These are phyloP conservation scores for Asterionellopsis glacialis DNA, from an alignment of 108 stramenopile genomes.

Conservation along the genomic window DNA sequence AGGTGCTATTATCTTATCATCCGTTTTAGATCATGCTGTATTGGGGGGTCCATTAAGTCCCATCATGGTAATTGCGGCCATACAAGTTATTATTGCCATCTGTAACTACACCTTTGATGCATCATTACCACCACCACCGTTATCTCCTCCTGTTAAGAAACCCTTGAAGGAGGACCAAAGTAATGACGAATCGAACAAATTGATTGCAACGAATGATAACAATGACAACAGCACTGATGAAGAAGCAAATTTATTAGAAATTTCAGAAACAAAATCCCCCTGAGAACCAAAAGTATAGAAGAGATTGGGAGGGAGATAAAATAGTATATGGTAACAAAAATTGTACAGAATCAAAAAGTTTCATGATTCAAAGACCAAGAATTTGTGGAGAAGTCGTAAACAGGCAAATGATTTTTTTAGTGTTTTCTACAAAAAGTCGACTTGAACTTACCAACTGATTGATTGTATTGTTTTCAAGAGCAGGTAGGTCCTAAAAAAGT, in stretches of 20 bases:
- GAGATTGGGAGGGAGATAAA: too few species aligned
- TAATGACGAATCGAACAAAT: not conserved
- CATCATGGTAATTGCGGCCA: slow-evolving; percentile 73
- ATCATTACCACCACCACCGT: slow-evolving; percentile 26
- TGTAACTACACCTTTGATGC: slow-evolving; percentile 82
- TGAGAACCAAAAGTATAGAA: too few species aligned
- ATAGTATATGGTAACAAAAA: too few species aligned
- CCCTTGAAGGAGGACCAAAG: not conserved
- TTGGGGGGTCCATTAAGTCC: slow-evolving; percentile 73
- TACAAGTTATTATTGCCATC: slow-evolving; percentile 75
- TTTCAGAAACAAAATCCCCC: too few species aligned
- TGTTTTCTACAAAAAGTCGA: too few species aligned
- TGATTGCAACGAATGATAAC: not conserved
- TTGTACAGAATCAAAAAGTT: too few species aligned
- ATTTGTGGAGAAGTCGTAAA: too few species aligned
- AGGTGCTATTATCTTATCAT: slow-evolving; percentile 75
- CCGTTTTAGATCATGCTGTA: slow-evolving; percentile 57
- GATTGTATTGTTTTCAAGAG: too few species aligned
- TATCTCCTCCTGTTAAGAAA: slow-evolving; percentile 5
- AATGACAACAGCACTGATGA: not conserved
- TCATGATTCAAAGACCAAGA: too few species aligned
- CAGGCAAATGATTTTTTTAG: too few species aligned
- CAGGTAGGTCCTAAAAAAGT: too few species aligned
- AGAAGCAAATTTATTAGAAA: not conserved
- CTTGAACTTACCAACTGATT: too few species aligned